Base-by-base conservation (phyloP, 139 green algal species). In the Parachlorella kessleri region DNA sequence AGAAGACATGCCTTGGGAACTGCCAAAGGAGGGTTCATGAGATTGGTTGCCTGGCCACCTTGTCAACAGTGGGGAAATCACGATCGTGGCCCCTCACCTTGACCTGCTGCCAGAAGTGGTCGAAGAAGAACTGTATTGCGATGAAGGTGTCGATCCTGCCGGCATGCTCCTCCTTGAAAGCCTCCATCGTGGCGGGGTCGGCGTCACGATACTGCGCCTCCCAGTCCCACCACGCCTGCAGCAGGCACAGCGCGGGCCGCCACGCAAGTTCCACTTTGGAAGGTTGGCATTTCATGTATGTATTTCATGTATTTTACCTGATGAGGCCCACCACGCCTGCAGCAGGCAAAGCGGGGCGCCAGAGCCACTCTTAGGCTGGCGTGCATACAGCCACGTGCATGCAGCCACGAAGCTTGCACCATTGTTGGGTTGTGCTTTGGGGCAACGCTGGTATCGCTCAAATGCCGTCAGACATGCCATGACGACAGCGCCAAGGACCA, bases 111-210 rank as follows among this genome's bases (percentile, higher is more conserved):
- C 96, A 99, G 88, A 98, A 96, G 63, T 77, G 83, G 84, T 99
- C 91, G 81, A 99, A 99, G 2, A 99, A 81, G 85, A 96, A 99
- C 88, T 99, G 96, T 54, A 94, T 82, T 1, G 90, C 95, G 1
- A 96, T 87, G 81, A 97, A 99, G 81, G 92, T 79, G 55, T 98
- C 89, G 48, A 98, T 95, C 28, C 84, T 82, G 3, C 89, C 80
- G 33, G 83, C 67, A 76, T 94, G 76, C 64, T 89, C 38, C 70
- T 89, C 70, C 48, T 59, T 59, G 48, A 59, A 18, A 14, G 40
- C 70, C 38, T 37, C 73, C 4, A 94, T 28, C 2, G 86, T 35
- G 54, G 48, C 33, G 38, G 63, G 71, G 81, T 81, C 75, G 37
- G 83, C 83, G 73, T 91, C 84, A 0, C 92, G 80, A 72, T 95